phyloP scores from a whole-genome alignment of 345 rosid genomes.

The Acer yangbiense region DNA sequence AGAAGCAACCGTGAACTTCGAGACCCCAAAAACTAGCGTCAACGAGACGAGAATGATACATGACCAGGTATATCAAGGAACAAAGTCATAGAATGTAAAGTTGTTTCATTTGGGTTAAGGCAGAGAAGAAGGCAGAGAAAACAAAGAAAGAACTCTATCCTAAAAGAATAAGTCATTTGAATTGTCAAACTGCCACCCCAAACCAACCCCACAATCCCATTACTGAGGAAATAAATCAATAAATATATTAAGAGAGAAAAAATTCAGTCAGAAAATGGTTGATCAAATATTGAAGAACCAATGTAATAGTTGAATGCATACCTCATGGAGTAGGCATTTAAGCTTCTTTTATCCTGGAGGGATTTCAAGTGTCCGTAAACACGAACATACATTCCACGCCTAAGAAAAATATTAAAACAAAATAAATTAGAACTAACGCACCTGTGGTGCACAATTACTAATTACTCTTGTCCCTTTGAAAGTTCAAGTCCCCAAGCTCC shows the following conservation, averaged over 20 bases:
- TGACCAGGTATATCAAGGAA: not conserved
- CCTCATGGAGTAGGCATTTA: conserved; percentile 80
- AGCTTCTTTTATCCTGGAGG: conserved; percentile 69
- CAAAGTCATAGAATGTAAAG: not conserved
- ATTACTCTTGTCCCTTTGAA: not conserved
- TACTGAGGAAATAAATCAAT: too few relatives aligned
- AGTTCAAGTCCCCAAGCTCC: not conserved
- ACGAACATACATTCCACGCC: conserved; percentile 88
- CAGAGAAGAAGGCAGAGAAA: not conserved
- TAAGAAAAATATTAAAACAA: conserved; percentile 20
- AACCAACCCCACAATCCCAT: too few relatives aligned
- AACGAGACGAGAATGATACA: not conserved
- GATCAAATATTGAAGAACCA: not conserved
- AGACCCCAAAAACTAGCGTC: not conserved
- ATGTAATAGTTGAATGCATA: conserved; percentile 23
- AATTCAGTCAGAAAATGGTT: not conserved
- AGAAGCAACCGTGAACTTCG: not conserved
- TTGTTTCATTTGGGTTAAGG: not conserved
- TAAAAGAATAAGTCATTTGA: not conserved
- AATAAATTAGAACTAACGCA: conserved; percentile 9
- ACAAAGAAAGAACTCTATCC: not conserved
- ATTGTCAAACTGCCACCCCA: not conserved
- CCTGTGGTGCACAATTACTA: not conserved
- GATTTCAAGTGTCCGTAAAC: conserved; percentile 79
- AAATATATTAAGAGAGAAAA: not conserved